phyloP scores from a whole-genome alignment of 768 basidiomycete species.

The Tephrocybe sp. region DNA sequence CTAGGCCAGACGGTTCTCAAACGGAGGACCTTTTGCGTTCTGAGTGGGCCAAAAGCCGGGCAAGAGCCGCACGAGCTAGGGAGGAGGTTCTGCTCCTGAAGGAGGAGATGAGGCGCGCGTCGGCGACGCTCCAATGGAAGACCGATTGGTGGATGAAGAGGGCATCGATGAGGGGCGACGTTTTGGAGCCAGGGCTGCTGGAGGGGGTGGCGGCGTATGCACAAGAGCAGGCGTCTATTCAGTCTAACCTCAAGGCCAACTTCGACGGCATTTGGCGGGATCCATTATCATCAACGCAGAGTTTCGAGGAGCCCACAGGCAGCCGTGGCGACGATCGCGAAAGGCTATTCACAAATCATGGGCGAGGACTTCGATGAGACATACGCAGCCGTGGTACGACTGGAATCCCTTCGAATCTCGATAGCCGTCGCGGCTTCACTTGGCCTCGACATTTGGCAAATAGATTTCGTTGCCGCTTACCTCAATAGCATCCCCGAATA shows the following conservation, averaged over 20 bases:
- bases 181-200: not conserved
- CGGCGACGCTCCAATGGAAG: constrained; percentile 18
- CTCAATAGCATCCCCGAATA: too few relatives aligned
- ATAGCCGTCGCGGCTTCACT: too few relatives aligned
- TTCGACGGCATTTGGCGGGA: not conserved
- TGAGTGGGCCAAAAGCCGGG: constrained; percentile 25
- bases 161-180: not conserved
- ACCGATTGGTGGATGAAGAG: constrained; percentile 14
- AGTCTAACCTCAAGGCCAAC: not conserved
- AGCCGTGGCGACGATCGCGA: not conserved
- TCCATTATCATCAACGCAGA: not conserved
- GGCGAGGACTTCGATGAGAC: too few relatives aligned
- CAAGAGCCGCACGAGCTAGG: constrained; percentile 12
- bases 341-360: too few relatives aligned
- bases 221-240: not conserved
- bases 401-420: too few relatives aligned
- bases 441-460: too few relatives aligned
- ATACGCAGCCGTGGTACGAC: too few relatives aligned
- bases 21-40: constrained; percentile 15
- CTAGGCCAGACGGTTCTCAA: not conserved
- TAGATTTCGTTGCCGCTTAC: too few relatives aligned
- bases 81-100: constrained; percentile 24
- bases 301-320: not conserved
- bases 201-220: not conserved
- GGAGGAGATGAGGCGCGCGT: constrained; percentile 23